Base-by-base conservation (phyloP, 225 moss, liverwort and hornwort genomes). In the Antitrichia curtipendula region DNA sequence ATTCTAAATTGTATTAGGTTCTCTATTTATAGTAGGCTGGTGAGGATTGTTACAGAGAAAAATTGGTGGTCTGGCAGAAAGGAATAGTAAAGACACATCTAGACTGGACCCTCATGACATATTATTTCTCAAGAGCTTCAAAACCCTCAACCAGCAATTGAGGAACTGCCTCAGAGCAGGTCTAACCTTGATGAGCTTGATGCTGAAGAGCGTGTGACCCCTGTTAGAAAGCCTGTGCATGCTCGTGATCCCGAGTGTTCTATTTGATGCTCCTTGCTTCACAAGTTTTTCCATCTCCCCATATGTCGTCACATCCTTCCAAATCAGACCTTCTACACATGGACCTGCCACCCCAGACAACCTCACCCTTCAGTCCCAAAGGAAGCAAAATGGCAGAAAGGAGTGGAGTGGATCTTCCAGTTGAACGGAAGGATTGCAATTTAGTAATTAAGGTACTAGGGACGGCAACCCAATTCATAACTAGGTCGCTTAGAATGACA, bases 201-300 rank as follows among this genome's bases (percentile, higher is more conserved):
- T 94, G 63, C 91, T 92, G 86, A 97, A 95, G 71, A 96, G 87
- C 40, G 95, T 94, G 92, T 96, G 96, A 88, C 97, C 94, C 76
- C 93, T 95, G 90, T 90, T 95, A 52, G 90, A 92, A 50, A 93
- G 91, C 84, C 82, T 88, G 63, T 93, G 93, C 86, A 91, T 88
- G 80, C 77, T 92, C 43, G 93, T 91, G 78, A 77, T 81, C 71
- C 93, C 93, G 12, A 93, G 71, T 27, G 95, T 94, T 62, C 96
- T 91, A 84, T 94, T 96, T 75, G 92, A 86, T 77, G 96, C 96
- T 89, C 97, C 97, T 85, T 93, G 92, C 82, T 90, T 91, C 57
- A 97, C 86, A n/a, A 93, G 56, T 62, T 91, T 90, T 61, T 95
- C 95, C 94, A 96, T 92, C 82, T 93, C 96, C 78, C 79, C 88